Conservation (phyloP, 2,329 filamentous ascomycete genomes). For the Phyllosticta citribraziliensis region DNA sequence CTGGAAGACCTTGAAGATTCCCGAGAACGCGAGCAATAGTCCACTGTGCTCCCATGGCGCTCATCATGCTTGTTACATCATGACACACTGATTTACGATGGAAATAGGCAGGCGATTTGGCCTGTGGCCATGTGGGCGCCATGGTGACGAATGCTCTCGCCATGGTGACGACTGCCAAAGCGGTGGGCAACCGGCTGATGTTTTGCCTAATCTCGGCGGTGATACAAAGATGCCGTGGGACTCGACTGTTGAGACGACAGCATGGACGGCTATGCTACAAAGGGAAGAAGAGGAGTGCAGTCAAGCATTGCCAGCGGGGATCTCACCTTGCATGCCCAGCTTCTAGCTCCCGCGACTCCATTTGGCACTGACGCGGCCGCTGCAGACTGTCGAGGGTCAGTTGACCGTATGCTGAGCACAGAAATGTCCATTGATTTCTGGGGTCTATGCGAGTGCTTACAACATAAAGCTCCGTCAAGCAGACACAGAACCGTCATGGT, state of each 20-base stretch:
- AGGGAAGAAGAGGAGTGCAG: background rate
- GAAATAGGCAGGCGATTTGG: background rate
- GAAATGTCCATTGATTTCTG: background rate
- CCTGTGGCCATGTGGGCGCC: background rate
- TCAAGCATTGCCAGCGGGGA: background rate
- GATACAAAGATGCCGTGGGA: background rate
- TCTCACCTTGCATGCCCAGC: background rate
- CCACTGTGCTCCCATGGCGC: background rate
- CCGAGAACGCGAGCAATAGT: too few species aligned
- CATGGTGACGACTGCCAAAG: background rate
- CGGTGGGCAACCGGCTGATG: background rate
- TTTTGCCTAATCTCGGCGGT: background rate
- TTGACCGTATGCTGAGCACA: background rate
- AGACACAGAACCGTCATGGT: background rate
- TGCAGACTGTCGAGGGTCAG: background rate
- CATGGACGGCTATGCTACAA: background rate
- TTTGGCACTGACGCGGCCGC: background rate
- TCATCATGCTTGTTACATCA: background rate
- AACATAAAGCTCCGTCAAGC: background rate
- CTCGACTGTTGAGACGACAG: background rate
- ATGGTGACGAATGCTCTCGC: background rate
- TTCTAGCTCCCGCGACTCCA: background rate
- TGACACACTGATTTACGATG: background rate
- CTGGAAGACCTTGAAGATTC: too few species aligned
- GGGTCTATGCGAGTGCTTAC: background rate